These are phyloP conservation scores for Mrakia gelida DNA, from an alignment of 768 basidiomycete genomes.

Conservation along the genomic window DNA sequence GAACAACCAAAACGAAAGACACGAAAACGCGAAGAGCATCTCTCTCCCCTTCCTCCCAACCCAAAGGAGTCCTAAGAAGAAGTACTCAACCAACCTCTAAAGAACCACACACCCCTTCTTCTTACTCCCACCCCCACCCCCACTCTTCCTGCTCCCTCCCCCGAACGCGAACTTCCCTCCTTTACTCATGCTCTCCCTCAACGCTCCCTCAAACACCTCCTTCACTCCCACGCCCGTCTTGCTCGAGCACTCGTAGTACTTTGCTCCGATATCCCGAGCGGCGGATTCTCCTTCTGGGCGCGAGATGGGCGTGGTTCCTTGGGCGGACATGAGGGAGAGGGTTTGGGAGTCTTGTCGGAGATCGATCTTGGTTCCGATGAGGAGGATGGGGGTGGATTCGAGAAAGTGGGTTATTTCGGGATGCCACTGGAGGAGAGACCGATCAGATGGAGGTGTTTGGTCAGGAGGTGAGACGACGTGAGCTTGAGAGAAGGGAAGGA, in stretches of 20 bases:
- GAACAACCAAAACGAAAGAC: too few species aligned
- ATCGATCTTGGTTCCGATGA: constrained; percentile 45
- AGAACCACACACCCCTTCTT: constrained; percentile 67
- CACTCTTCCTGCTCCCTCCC: constrained; percentile 2
- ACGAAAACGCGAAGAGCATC: too few species aligned
- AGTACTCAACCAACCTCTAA: constrained; percentile 30
- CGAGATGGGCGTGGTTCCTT: constrained; percentile 67
- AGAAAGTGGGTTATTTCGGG: constrained; percentile 47
- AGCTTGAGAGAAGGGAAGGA: not conserved
- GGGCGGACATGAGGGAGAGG: constrained; percentile 59
- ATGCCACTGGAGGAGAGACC: constrained; percentile 40
- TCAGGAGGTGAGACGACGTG: not conserved
- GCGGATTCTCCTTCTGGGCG: constrained; percentile 76
- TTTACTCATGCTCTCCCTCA: constrained; percentile 76
- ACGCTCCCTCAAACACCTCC: constrained; percentile 83
- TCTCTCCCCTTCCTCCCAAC: too few species aligned
- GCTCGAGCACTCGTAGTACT: constrained; percentile 87
- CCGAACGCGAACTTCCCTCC: constrained; percentile 19
- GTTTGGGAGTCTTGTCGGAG: constrained; percentile 42
- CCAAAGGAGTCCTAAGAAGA: too few species aligned
- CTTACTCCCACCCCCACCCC: constrained; percentile 66
- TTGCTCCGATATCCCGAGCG: constrained; percentile 86
- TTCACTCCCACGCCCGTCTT: constrained; percentile 86
- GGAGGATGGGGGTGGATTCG: constrained; percentile 42
- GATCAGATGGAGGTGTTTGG: not conserved